Evolutionary conservation across 1,284 basidiomycete genomes (phyloP), one percentile per base, ranked within the genome.

Genomic region (Papiliotrema nemorosa): DNA sequence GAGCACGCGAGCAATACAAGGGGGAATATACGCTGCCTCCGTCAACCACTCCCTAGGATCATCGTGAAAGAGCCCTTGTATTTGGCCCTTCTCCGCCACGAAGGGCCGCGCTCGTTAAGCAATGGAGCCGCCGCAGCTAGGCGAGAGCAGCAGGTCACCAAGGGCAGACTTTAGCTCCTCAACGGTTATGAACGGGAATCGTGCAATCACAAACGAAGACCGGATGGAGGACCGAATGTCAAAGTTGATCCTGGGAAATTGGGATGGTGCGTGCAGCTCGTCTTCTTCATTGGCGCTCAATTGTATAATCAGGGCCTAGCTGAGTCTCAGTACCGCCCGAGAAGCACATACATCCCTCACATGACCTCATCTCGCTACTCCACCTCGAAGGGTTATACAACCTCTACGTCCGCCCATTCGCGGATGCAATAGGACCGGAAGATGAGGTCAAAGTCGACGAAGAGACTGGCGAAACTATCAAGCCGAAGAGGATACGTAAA

Each of bases 361-460:
- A 60, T 26, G 70, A 72, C 37, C 54, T 70, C 37, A 68, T 72
- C 39, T 67, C 67, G 24, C 59, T 68, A 24, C 58, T 72, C 14
- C 61, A 68, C 50, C 67, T 72, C 34, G 64, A 63, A 22, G 48
- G 59, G 5, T 57, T 69, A 24, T 70, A 68, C 54, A 67, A 70
- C 50, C 56, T 61, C 37, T 69, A 69, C 48, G 67, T 72, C 18
- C 58, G 64, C 7, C 70, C 70, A 3, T 70, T 61, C 49, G 64
- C 66, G 29, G 58, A 57, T 18, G 47, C 24, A 18, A 43, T 43
- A 10, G 42, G 29, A 13, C 29, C 25, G 25, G 58, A 42, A 20
- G 58, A 47, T 22, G 42, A 35, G 2, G 55, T 33, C 9, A 12
- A n/a, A 2, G 20, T 27, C 34, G 22, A 29, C 10, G 20, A 46